Conservation (phyloP, 805 yeast genomes). For the Millerozyma acaciae region DNA sequence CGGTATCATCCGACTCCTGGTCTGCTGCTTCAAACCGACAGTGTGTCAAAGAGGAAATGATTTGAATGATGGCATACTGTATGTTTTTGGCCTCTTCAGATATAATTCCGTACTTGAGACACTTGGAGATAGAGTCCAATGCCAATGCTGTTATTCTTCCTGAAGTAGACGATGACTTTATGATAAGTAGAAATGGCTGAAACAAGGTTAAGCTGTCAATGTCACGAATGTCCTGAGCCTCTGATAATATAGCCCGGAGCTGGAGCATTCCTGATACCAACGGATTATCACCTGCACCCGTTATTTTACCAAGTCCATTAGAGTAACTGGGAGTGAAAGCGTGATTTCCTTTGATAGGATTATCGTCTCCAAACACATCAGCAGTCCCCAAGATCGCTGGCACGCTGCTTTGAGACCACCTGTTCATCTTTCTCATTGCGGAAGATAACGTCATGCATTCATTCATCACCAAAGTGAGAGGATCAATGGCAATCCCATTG, state of each 20-base stretch:
- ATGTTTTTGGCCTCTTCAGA: constrained; percentile 51
- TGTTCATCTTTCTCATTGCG: constrained; percentile 72
- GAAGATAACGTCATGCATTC: constrained; percentile 85
- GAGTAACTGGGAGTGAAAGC: constrained; percentile 17
- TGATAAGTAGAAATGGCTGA: constrained; percentile 81
- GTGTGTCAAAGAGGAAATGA: constrained; percentile 76
- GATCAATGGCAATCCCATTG: constrained; percentile 50
- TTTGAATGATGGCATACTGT: constrained; percentile 56
- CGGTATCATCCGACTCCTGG: constrained; percentile 88
- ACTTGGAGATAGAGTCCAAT: constrained; percentile 67
- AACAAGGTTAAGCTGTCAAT: constrained; percentile 71
- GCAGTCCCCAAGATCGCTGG: constrained; percentile 79
- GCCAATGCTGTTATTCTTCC: constrained; percentile 85
- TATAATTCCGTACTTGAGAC: constrained; percentile 69
- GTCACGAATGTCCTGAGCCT: constrained; percentile 44
- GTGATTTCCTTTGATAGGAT: constrained; percentile 21
- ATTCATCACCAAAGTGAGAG: constrained; percentile 76
- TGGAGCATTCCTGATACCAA: constrained; percentile 76
- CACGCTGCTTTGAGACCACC: constrained; percentile 73
- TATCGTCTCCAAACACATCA: constrained; percentile 47
- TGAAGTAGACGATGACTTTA: constrained; percentile 79
- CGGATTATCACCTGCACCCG: constrained; percentile 41
- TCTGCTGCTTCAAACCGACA: constrained; percentile 96
- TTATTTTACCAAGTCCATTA: constrained; percentile 4
- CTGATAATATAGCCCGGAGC: constrained; percentile 65